Percentiles rank a stretch among this genome's conserved stretches.
phyloP scores from a whole-genome alignment of 306 rosid species.

The Gastrolobium bilobum region DNA sequence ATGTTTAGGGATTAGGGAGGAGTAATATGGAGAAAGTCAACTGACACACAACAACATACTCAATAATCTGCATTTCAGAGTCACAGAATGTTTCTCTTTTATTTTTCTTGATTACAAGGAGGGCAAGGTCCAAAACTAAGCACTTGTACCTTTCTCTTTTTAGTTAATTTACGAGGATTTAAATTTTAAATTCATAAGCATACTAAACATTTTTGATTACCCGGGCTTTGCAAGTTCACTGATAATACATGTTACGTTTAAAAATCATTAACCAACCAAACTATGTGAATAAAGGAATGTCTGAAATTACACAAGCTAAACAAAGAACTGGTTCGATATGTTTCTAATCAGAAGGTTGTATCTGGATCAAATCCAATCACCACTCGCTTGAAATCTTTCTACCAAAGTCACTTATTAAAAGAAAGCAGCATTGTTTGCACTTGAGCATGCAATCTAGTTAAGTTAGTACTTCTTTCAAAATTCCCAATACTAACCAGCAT shows the following conservation, averaged over 20 bases:
- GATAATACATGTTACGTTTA: background rate
- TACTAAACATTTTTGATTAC: background rate
- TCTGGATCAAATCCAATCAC: conserved; percentile 19
- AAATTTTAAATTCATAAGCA: background rate
- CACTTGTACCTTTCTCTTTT: background rate
- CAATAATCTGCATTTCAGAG: too few species aligned
- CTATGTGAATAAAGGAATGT: background rate
- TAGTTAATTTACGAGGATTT: background rate
- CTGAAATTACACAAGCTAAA: background rate
- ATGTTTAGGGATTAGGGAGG: too few species aligned
- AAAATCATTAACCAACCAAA: conserved; percentile 17
- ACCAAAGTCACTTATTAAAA: conserved; percentile 37
- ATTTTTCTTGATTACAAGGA: too few species aligned
- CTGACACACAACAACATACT: too few species aligned
- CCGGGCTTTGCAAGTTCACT: background rate
- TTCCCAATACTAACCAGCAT: background rate
- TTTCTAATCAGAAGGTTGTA: background rate
- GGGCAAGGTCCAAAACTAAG: too few species aligned
- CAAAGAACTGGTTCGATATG: background rate
- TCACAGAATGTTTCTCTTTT: too few species aligned
- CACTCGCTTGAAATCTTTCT: conserved; percentile 4
- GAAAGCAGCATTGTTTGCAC: conserved; percentile 15
- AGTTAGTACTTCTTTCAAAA: background rate
- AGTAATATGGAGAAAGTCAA: too few species aligned
- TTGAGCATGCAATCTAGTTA: background rate